These are phyloP conservation scores for Colletotrichum limetticola DNA, from an alignment of 2,329 filamentous ascomycete genomes.

Conservation along the genomic window DNA sequence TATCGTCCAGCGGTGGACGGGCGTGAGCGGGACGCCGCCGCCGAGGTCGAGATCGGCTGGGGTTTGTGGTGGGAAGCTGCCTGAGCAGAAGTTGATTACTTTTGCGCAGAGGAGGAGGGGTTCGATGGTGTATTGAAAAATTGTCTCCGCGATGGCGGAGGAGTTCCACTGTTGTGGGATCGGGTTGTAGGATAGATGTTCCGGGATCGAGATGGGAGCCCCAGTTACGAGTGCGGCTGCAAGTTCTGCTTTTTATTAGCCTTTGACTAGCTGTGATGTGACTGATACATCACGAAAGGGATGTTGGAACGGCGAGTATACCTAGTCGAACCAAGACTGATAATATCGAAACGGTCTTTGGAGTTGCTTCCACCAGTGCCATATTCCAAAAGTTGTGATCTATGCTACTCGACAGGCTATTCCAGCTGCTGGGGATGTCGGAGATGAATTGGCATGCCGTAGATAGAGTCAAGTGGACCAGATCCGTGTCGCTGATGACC, in stretches of 20 bases:
- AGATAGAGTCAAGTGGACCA: constrained; percentile 11
- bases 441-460: constrained; percentile 22
- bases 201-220: constrained; percentile 40
- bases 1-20: constrained; percentile 43
- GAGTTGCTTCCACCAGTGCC: constrained; percentile 7
- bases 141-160: constrained; percentile 33
- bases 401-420: neutral
- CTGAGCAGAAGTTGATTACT: constrained; percentile 47
- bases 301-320: constrained; percentile 14
- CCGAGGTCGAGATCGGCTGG: neutral
- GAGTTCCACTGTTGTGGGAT: constrained; percentile 7
- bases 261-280: neutral
- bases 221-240: constrained; percentile 42
- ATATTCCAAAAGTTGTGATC: constrained; percentile 12
- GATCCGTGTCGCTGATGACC: constrained; percentile 6
- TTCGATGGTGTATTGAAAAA: constrained; percentile 38
- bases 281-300: neutral
- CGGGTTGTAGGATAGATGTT: constrained; percentile 34
- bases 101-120: constrained; percentile 46
- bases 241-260: constrained; percentile 38
- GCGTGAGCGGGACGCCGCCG: constrained; percentile 31
- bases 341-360: constrained; percentile 27
- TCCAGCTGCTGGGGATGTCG: constrained; percentile 14
- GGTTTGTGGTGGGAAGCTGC: constrained; percentile 38
- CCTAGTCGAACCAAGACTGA: constrained; percentile 41